Base-by-base conservation (phyloP, 169 alveolate species). In the Cryptosporidium meleagridis region DNA sequence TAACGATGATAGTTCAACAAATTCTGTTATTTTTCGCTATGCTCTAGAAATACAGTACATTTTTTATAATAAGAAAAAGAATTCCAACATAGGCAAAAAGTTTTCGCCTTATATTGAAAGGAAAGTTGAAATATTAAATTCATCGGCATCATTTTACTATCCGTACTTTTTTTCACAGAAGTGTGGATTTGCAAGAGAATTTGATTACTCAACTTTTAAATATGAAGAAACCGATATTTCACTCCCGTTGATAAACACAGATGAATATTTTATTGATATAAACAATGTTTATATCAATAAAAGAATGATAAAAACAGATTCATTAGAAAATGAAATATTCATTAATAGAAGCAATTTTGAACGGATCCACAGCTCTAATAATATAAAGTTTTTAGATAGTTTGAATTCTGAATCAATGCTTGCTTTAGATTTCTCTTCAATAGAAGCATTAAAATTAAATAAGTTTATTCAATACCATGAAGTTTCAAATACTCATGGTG, bases 1-100 rank as follows among this genome's bases (percentile, higher is more conserved):
- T 2, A 21, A 33, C 18, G 69, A 21, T 33, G 14, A 37, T 16
- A 9, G 7, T 75, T 3, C 44, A 44, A 26, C 51, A 16, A 53
- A 18, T 59, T 26, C 29, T 51, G 18, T 72, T 14, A 44, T 72
- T 29, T 51, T 72, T 31, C 55, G 67, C 35, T 80, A 80, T 80
- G 89, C 89, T 1, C 21, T 41, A 10, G 89, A 80, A 80, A 80
- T 80, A 62, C 89, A 80, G 44, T 23, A 29, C 12, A 80, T 80
- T 37, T 80, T 48, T 41, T 80, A 61, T 51, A 80, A 80, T 35
- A 59, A 65, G 18, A 44, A n/a, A 59, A 73, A 16, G 26, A 51
- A 33, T 48, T 16, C 44, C 58, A 23, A 73, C 3, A 37, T 31
- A 21, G 52, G 39, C 3, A 73, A 73, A n/a, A 73, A 73, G 21